Evolutionary conservation across 768 basidiomycete genomes (phyloP), one percentile per base, ranked within the genome.

Genomic region (Collybia nuda): DNA sequence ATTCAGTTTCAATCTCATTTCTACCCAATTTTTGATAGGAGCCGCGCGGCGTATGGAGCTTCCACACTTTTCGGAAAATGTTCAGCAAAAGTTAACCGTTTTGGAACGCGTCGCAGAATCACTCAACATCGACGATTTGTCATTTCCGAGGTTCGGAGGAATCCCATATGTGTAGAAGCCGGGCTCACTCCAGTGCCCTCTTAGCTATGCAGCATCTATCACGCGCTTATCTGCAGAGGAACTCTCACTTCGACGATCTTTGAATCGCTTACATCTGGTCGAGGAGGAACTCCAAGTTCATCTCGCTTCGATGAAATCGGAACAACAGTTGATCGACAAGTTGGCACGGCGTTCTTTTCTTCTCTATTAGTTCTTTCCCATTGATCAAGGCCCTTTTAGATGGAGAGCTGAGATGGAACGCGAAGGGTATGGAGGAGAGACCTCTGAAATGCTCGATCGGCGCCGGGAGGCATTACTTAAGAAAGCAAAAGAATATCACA

Each of bases 401-500:
- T 76, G 75, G 74, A 69, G 63, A 32, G 52, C 65, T 19, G 51
- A 50, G 1, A 38, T 75, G 3, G 57, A 58, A 6, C 51, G 62
- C 8, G 67, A 67, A 5, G 48, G 57, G 5, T 47, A 62, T 1
- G 48, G 51, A 4, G 56, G 56, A 4, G 69, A 72, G 38, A 67
- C 53, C 9, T 50, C 65, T 6, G 55, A 63, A 0, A 62, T 58
- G 11, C 52, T 77, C 2, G 74, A 76, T 42, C 64, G 73, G 24
- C 66, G 69, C 1, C 72, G 70, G 53, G 72, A 74, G n/a, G 64
- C 62, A 4, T 51, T 77, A n/a, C 50, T 70, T 1, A 67, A 69
- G 29, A 80, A 76, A 51, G 77, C 76, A 0, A 77, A 77, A 50
- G 77, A 79, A 55, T 74, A 76, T 51, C 73, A 74, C 55, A 63